A percentile compares a stretch with the other conserved stretches of the same genome.
Evolutionary conservation across 148 eudicot species (phyloP).

Genomic region (Vaccinium corymbosum): DNA sequence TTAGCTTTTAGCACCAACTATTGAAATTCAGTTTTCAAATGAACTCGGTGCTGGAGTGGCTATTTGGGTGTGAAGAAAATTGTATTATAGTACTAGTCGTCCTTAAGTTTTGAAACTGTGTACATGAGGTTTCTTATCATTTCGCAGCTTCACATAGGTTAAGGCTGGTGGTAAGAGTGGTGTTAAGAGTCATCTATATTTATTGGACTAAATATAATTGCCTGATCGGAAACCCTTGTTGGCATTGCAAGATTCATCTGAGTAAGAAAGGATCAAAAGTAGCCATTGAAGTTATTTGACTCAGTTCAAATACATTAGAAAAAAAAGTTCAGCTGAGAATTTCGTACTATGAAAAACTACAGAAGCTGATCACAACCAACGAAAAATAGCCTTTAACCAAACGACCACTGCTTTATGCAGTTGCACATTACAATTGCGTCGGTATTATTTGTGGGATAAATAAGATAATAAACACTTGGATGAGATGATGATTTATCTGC

Average conservation of each 20-base stretch:
- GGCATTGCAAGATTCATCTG: neutral
- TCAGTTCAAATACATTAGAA: no score
- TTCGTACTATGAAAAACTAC: neutral
- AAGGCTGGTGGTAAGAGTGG: neutral
- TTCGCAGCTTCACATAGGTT: neutral
- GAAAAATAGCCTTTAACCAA: neutral
- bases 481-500: slow-evolving; percentile 25
- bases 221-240: neutral
- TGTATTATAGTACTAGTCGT: neutral
- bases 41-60: neutral
- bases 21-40: neutral
- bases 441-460: neutral
- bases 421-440: neutral
- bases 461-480: neutral
- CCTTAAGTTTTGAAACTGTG: neutral
- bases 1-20: neutral
- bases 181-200: neutral
- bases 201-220: neutral
- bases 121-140: neutral
- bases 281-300: neutral
- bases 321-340: neutral
- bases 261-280: neutral
- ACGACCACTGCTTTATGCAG: neutral
- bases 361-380: neutral
- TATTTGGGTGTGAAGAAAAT: slow-evolving; percentile 1